Conservation (phyloP, 192 early-diverging fungal species). For the Gonapodya prolifera region DNA sequence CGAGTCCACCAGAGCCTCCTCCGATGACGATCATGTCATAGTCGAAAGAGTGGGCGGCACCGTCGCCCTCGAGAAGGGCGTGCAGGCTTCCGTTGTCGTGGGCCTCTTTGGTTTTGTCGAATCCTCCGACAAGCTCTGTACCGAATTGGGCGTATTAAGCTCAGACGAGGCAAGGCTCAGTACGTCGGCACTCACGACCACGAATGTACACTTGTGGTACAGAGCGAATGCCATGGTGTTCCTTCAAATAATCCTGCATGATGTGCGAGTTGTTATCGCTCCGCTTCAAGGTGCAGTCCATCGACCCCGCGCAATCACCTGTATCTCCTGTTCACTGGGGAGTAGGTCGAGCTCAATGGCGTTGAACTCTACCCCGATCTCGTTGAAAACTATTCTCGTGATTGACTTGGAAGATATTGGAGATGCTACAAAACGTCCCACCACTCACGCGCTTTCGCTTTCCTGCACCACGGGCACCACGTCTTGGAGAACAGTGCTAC, state of each 20-base stretch:
- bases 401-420: background rate
- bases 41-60: background rate
- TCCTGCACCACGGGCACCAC: background rate
- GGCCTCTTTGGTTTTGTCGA: background rate
- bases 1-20: background rate
- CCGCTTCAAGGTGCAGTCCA: too few species aligned
- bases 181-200: too few species aligned
- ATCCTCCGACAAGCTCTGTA: background rate
- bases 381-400: background rate
- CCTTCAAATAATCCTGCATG: background rate
- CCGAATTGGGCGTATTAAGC: too few species aligned
- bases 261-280: background rate
- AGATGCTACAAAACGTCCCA: background rate
- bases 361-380: background rate
- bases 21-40: background rate
- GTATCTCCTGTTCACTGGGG: too few species aligned
- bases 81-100: background rate
- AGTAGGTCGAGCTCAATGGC: background rate
- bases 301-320: too few species aligned
- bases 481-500: background rate
- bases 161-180: too few species aligned
- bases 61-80: background rate
- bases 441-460: background rate
- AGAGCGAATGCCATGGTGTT: background rate
- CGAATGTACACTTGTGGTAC: background rate